Percentiles rank a stretch among this genome's conserved stretches.
These are phyloP conservation scores for Aspergillus ochraceus DNA, from an alignment of 2,329 filamentous ascomycete species.

Conservation along the genomic window DNA sequence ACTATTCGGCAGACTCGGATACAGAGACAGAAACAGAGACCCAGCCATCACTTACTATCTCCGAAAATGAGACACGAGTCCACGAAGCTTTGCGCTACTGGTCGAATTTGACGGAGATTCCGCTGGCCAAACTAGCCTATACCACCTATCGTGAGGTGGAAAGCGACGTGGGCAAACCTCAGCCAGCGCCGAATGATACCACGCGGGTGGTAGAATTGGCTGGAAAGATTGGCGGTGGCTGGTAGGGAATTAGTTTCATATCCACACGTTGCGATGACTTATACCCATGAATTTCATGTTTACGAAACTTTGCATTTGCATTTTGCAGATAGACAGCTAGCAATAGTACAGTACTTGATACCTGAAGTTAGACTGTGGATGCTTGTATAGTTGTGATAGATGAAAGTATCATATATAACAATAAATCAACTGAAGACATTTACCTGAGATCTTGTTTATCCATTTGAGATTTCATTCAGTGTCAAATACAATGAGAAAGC, in stretches of 20 bases:
- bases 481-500: background rate
- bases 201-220: constrained; percentile 86
- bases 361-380: background rate
- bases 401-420: background rate
- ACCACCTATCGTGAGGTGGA: constrained; percentile 91
- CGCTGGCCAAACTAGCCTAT: constrained; percentile 70
- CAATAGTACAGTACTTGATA: constrained; percentile 21
- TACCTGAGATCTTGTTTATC: background rate
- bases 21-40: constrained; percentile 37
- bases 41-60: constrained; percentile 26
- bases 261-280: constrained; percentile 15
- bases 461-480: background rate
- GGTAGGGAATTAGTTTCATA: constrained; percentile 59
- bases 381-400: background rate
- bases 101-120: constrained; percentile 69
- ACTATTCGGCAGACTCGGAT: constrained; percentile 73
- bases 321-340: constrained; percentile 9
- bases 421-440: background rate
- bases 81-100: constrained; percentile 73
- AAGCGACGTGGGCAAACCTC: constrained; percentile 86
- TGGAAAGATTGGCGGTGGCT: constrained; percentile 87
- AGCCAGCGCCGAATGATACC: constrained; percentile 60
- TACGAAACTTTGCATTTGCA: background rate
- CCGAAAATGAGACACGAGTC: constrained; percentile 43
- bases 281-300: constrained; percentile 10